Evolutionary conservation across 108 stramenopile genomes (phyloP).

Genomic region (Discostella stelligeroides): DNA sequence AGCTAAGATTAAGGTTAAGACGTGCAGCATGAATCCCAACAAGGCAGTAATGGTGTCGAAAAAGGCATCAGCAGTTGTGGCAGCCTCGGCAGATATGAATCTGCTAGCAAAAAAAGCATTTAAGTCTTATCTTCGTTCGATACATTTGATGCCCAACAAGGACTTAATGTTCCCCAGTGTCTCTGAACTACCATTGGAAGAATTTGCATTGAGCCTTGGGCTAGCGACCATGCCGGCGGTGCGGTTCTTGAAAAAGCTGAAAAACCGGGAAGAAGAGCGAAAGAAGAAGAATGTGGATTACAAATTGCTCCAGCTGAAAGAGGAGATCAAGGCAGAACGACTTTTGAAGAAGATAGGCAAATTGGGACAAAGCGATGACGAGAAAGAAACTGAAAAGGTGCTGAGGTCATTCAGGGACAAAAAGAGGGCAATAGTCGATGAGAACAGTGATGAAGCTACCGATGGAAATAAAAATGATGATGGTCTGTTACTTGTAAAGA

Average conservation of each 20-base stretch:
- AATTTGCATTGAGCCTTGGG: conserved; percentile 88
- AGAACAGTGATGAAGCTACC: conserved; percentile 30
- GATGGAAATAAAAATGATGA: conserved; percentile 50
- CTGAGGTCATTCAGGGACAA: conserved; percentile 20
- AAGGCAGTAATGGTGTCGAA: conserved; percentile 88
- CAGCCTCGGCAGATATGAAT: conserved; percentile 70
- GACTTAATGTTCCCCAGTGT: conserved; percentile 66
- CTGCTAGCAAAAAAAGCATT: conserved; percentile 92
- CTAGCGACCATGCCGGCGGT: conserved; percentile 85
- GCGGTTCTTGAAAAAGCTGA: conserved; percentile 76
- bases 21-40: conserved; percentile 90
- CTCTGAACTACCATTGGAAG: conserved; percentile 77
- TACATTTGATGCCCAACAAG: conserved; percentile 90
- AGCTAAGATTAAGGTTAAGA: conserved; percentile 85
- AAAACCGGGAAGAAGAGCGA: conserved; percentile 79
- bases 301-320: conserved; percentile 89
- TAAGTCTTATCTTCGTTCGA: conserved; percentile 86
- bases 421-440: conserved; percentile 41
- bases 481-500: conserved; percentile 74
- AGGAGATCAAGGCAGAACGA: conserved; percentile 91
- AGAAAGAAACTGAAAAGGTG: conserved; percentile 16
- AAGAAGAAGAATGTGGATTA: conserved; percentile 92
- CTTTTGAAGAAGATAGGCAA: conserved; percentile 79
- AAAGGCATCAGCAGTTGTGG: conserved; percentile 87
- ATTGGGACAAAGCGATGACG: conserved; percentile 45